Evolutionary conservation across 2,329 filamentous ascomycete genomes (phyloP), one percentile per base, ranked within the genome.

Genomic region (Spiromastix sp.): DNA sequence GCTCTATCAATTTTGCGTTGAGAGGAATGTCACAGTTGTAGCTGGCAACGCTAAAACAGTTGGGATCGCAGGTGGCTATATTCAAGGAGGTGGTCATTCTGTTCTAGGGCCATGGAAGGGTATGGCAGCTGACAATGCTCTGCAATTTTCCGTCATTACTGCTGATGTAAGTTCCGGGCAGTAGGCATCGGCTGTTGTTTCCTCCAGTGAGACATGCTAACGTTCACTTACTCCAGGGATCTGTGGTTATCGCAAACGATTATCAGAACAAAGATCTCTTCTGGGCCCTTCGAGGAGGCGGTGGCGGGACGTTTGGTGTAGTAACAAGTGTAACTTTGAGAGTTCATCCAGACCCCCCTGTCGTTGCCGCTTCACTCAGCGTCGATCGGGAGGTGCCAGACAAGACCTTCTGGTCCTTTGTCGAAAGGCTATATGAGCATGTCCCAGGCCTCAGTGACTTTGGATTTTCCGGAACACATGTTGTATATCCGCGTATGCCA

Each of bases 261-360:
- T 47, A 45, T 0, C 41, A 67, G 21, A 70, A 79, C 42, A 38
- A 57, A 0, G 75, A 79, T 32, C 57, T 81, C 1, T 79, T 73
- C 57, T 81, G 74, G 75, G 77, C 76, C 1, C 52, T 79, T 1
- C 61, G 61, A 28, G 74, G 74, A 3, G 74, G 75, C 0, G 74
- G 76, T 2, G 69, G 66, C 5, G 71, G 72, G n/a, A 77, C 64
- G 19, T 79, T 69, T 42, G 74, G 61, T 3, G 60, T 77, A 2
- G 69, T 78, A 2, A 50, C 66, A 9, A 72, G 69, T 2, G 59
- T 77, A 51, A 77, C 70, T 0, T 7, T 34, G 25, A 15, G 57
- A n/a, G 60, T 63, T 9, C 61, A 62, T 29, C n/a, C n/a, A n/a
- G n/a, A n/a, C n/a, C n/a, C n/a, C n/a, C n/a, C n/a, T n/a, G n/a